Conservation (phyloP, 345 rosid species). For the Linum usitatissimum region DNA sequence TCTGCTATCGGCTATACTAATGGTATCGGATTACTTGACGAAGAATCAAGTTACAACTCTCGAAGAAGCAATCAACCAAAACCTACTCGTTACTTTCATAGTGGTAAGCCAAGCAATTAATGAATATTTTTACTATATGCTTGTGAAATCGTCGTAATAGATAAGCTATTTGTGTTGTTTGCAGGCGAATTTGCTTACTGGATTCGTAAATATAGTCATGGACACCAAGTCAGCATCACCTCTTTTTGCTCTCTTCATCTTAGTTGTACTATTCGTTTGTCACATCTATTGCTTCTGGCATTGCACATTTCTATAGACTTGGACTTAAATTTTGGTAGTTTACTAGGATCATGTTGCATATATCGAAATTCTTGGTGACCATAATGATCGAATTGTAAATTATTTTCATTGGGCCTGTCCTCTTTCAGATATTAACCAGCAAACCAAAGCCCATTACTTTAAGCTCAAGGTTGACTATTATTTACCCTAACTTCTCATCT, state of each 20-base stretch:
- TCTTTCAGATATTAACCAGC: too few species aligned
- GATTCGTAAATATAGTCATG: slow-evolving; percentile 51
- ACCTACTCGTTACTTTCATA: slow-evolving; percentile 58
- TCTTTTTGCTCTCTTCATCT: slow-evolving; percentile 32
- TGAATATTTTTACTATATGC: too few species aligned
- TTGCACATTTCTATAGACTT: slow-evolving; percentile 35
- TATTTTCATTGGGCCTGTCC: too few species aligned
- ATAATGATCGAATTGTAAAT: too few species aligned
- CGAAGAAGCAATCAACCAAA: slow-evolving; percentile 66
- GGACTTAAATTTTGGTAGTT: slow-evolving; percentile 63
- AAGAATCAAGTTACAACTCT: slow-evolving; percentile 47
- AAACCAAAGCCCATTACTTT: too few species aligned
- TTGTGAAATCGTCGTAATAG: too few species aligned
- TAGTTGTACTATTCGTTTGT: slow-evolving; percentile 36
- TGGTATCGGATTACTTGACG: slow-evolving; percentile 42
- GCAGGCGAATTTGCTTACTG: slow-evolving; percentile 79
- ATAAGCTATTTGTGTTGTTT: slow-evolving; percentile 8
- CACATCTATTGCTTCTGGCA: slow-evolving; percentile 32
- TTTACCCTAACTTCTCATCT: too few species aligned
- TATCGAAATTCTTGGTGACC: too few species aligned
- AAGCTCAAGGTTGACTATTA: too few species aligned
- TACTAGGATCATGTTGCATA: background rate
- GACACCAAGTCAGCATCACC: slow-evolving; percentile 54
- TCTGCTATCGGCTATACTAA: slow-evolving; percentile 56
- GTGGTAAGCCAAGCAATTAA: slow-evolving; percentile 32